Conservation (phyloP, 2,329 filamentous ascomycete genomes). For the Diaporthe vaccinii region DNA sequence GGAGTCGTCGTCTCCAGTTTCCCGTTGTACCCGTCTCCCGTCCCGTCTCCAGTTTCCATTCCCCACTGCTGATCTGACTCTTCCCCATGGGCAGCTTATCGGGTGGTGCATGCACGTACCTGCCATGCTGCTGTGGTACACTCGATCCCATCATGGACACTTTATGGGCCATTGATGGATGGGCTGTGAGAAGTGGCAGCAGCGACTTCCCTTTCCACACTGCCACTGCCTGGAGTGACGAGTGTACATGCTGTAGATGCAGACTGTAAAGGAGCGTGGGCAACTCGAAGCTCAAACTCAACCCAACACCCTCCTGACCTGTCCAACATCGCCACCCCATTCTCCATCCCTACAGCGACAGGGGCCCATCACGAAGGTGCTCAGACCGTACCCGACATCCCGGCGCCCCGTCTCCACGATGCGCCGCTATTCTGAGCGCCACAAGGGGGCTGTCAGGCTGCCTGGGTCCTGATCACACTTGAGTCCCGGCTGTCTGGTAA, state of each 20-base stretch:
- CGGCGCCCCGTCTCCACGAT: conserved; percentile 17
- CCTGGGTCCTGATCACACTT: conserved; percentile 2
- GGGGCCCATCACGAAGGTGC: not conserved
- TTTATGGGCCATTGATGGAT: not conserved
- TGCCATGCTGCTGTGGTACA: not conserved
- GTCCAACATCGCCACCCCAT: not conserved
- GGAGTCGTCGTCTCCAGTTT: not conserved
- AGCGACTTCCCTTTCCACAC: not conserved
- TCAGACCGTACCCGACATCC: conserved; percentile 33
- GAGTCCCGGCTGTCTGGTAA: conserved; percentile 33
- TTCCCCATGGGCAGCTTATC: conserved; percentile 27
- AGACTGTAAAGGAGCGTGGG: not conserved
- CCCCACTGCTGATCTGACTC: conserved; percentile 8
- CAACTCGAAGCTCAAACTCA: not conserved
- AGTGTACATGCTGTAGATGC: not conserved
- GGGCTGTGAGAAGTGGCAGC: not conserved
- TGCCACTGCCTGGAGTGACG: not conserved
- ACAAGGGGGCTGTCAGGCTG: not conserved
- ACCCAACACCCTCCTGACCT: not conserved
- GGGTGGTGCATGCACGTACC: not conserved
- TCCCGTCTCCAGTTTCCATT: not conserved
- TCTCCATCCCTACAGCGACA: not conserved
- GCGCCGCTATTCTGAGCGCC: not conserved
- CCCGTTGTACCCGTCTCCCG: not conserved
- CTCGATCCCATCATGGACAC: not conserved